Evolutionary conservation across 2,329 filamentous ascomycete genomes (phyloP), one percentile per base, ranked within the genome.

Genomic region (Venturia oleaginea): DNA sequence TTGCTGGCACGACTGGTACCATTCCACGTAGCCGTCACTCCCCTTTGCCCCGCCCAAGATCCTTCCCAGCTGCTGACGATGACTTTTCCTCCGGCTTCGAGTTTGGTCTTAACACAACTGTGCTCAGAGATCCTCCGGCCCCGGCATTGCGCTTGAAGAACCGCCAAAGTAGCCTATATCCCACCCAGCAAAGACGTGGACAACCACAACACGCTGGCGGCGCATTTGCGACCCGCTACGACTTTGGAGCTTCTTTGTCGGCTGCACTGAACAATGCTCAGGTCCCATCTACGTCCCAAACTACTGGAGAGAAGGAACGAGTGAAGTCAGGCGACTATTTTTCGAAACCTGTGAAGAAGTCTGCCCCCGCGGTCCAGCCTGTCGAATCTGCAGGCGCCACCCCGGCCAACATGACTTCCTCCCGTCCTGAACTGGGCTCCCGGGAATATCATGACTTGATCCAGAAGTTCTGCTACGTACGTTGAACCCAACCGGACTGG

Each of bases 381-480:
- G 76, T 74, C 43, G 71, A 71, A 67, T 57, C 51, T 27, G 17
- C 51, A n/a, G 74, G 68, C 69, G 75, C 37, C 59, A 78, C 81
- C 63, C 84, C 76, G 72, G 83, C 77, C 80, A 83, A 72, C 74
- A 81, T 80, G 70, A 78, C 83, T 17, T 80, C 82, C 46, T 80
- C 82, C 46, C 86, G 88, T 72, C 86, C 87, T 55, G 82, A 84
- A 72, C 87, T 96, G 69, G 85, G 92, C 66, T 95, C 92, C 68
- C 87, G 91, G 66, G 92, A 93, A 66, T 97, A 99, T 76, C 91
- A 95, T 78, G 94, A 99, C 78, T 84, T 99, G 69, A 89, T 99
- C 76, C 92, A 96, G 81, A 97, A 96, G 81, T 99, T 96, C 83
- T 99, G 94, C 84, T 99, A 97, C 86, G 93, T 97, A 93, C 86